Evolutionary conservation across 257 asterid species (phyloP).

Genomic region (Solanum megistacrolobum): DNA sequence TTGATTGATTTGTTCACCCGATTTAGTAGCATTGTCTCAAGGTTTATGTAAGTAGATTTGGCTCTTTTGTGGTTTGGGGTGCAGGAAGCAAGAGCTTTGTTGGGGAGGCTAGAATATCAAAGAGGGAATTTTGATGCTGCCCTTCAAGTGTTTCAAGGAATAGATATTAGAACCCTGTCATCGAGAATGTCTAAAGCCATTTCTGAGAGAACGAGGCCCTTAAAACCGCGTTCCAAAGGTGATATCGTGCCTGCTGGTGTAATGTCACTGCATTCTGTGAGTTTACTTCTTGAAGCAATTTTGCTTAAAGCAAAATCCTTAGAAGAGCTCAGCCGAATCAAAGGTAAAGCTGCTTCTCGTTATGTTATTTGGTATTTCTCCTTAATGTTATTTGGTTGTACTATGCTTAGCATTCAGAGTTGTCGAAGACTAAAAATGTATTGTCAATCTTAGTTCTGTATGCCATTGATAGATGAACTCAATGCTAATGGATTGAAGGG

Average conservation of each 20-base stretch:
- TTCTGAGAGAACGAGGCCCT: constrained; percentile 39
- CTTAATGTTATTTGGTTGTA: background rate
- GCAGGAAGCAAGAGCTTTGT: constrained; percentile 91
- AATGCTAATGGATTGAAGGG: background rate
- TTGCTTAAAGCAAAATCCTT: constrained; percentile 65
- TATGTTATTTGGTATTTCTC: background rate
- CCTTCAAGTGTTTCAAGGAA: constrained; percentile 92
- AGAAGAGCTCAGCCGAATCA: constrained; percentile 60
- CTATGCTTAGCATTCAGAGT: background rate
- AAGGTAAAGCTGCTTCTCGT: constrained; percentile 33
- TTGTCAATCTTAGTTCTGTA: background rate
- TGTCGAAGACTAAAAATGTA: background rate
- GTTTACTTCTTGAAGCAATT: constrained; percentile 83
- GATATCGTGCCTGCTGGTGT: constrained; percentile 31
- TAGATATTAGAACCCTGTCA: constrained; percentile 59
- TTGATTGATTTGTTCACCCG: background rate
- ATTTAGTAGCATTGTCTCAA: background rate
- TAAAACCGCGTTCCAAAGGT: constrained; percentile 41
- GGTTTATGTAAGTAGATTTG: background rate
- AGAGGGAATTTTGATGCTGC: constrained; percentile 93
- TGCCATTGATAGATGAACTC: background rate
- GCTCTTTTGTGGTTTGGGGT: constrained; percentile 1
- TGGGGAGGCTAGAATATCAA: constrained; percentile 90
- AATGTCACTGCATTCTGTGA: constrained; percentile 85
- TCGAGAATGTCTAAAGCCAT: constrained; percentile 70